Evolutionary conservation across 805 yeast genomes (phyloP).

Genomic region (Saturnispora besseyi): DNA sequence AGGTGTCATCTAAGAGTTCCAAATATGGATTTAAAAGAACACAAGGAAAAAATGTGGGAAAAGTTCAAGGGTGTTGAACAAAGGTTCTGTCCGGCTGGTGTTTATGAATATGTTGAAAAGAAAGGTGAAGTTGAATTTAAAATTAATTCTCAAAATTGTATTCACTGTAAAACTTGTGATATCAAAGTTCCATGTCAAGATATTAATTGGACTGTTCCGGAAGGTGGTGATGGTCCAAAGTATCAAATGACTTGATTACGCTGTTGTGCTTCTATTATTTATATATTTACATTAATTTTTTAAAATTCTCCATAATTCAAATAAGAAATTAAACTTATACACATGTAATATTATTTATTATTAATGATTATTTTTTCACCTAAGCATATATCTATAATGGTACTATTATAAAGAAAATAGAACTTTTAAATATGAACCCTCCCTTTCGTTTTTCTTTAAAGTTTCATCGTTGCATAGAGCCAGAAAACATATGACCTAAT

Average conservation of each 20-base stretch:
- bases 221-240: conserved; percentile 98
- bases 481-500: conserved; percentile 20
- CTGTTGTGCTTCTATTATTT: neutral
- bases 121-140: conserved; percentile 66
- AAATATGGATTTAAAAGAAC: conserved; percentile 53
- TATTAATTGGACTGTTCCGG: conserved; percentile 95
- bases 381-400: neutral
- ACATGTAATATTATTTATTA: neutral
- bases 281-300: neutral
- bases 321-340: neutral
- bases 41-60: conserved; percentile 62
- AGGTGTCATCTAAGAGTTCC: conserved; percentile 74
- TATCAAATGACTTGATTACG: conserved; percentile 60
- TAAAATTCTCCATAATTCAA: neutral
- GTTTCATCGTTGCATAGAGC: neutral
- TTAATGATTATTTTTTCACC: neutral
- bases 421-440: neutral
- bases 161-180: conserved; percentile 97
- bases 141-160: conserved; percentile 94
- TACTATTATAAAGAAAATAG: neutral
- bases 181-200: conserved; percentile 94
- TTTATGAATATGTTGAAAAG: conserved; percentile 70
- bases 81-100: conserved; percentile 97
- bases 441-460: neutral
- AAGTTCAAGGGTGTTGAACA: conserved; percentile 80